Conservation (phyloP, 305 asterid genomes). For the Fraxinus nigra region DNA sequence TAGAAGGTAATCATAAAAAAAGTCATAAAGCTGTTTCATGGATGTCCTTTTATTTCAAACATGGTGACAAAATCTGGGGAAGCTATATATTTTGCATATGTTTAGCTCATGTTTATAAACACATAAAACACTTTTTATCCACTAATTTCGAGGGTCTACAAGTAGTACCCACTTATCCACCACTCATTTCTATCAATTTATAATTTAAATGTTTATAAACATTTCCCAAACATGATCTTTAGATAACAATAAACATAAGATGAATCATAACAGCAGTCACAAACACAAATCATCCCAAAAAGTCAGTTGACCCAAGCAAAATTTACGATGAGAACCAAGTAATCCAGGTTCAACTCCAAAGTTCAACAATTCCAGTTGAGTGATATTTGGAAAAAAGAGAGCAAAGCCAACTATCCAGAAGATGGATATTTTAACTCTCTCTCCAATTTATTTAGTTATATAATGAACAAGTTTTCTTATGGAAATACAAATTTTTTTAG, state of each 20-base stretch:
- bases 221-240: neutral
- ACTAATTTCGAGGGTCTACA: neutral
- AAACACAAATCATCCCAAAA: neutral
- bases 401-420: neutral
- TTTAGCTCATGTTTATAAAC: neutral
- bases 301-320: neutral
- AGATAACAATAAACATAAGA: constrained; percentile 4
- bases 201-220: neutral
- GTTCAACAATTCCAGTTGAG: neutral
- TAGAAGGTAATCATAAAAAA: constrained; percentile 5
- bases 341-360: neutral
- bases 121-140: neutral
- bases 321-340: neutral
- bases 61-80: neutral
- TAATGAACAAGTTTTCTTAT: neutral
- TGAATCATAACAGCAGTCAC: neutral
- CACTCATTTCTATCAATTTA: neutral
- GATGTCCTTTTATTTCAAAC: neutral
- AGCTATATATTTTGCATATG: neutral
- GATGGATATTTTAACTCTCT: neutral
- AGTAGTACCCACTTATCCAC: neutral
- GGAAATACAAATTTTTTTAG: neutral
- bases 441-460: neutral
- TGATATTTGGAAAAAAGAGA: neutral
- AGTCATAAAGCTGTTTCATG: neutral